These are phyloP conservation scores for Toxoplasma gondii DNA, from an alignment of 169 alveolate species.

Conservation along the genomic window DNA sequence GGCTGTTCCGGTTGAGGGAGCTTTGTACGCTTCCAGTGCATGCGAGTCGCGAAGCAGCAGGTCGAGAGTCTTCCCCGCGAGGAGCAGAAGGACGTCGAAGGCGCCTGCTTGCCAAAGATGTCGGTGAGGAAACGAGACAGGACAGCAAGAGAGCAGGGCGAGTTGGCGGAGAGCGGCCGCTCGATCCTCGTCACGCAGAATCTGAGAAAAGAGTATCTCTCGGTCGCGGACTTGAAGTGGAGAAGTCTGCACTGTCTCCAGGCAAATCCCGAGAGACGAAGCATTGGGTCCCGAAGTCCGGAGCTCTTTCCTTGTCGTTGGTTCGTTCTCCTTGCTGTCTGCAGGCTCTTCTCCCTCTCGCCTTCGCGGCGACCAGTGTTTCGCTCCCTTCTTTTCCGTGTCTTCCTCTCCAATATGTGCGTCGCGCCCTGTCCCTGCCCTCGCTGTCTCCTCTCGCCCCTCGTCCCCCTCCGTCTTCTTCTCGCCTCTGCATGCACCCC, in stretches of 20 bases:
- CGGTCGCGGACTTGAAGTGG: background rate
- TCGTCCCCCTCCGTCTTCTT: background rate
- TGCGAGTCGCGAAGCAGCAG: background rate
- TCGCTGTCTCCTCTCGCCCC: background rate
- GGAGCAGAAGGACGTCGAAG: background rate
- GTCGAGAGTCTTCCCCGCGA: background rate
- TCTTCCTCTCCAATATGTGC: background rate
- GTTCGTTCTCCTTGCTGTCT: background rate
- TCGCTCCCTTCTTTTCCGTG: background rate
- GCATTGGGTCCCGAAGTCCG: background rate
- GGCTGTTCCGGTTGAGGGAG: too few relatives aligned
- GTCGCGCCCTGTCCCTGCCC: background rate
- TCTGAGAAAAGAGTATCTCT: background rate
- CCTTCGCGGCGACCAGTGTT: background rate
- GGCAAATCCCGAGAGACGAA: background rate
- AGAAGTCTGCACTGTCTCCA: background rate
- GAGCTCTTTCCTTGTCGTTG: background rate
- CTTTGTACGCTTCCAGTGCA: background rate
- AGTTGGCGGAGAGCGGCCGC: background rate
- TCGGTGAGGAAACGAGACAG: background rate
- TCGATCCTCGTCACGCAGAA: background rate
- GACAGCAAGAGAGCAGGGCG: constrained; percentile 35
- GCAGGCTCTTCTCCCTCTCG: background rate
- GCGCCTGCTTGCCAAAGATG: constrained; percentile 1
- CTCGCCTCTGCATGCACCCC: background rate